phyloP scores from a whole-genome alignment of 768 basidiomycete genomes.

The Termitomyces sp. region DNA sequence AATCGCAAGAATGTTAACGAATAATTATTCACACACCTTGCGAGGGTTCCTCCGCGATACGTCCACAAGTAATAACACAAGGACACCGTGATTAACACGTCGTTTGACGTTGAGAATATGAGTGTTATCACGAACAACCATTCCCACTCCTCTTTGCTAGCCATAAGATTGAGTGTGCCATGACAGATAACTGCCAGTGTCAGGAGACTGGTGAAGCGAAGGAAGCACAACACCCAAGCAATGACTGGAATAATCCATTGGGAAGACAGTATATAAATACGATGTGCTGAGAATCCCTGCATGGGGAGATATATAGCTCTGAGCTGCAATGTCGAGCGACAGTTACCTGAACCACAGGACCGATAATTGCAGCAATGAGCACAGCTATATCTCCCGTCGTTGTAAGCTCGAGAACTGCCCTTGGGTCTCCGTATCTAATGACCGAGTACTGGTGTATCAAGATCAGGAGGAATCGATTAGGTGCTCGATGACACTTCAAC shows the following conservation, averaged over 20 bases:
- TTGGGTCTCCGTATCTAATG: not conserved
- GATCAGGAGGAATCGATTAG: not conserved
- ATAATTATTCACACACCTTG: not conserved
- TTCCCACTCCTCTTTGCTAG: not conserved
- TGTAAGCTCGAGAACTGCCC: not conserved
- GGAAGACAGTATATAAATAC: not conserved
- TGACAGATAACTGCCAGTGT: not conserved
- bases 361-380: not conserved
- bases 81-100: not conserved
- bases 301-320: not conserved
- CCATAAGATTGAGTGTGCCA: not conserved
- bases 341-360: not conserved
- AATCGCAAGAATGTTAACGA: not conserved
- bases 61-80: not conserved
- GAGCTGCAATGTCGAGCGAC: not conserved
- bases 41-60: not conserved
- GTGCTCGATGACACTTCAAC: not conserved
- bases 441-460: not conserved
- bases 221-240: not conserved
- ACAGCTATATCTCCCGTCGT: not conserved
- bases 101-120: not conserved
- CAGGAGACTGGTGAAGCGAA: not conserved
- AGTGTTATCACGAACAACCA: not conserved
- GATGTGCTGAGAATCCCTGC: not conserved
- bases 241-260: not conserved